A percentile compares a stretch with the other conserved stretches of the same genome.
Evolutionary conservation across 257 asterid species (phyloP).

Genomic region (Ophiorrhiza pumila): DNA sequence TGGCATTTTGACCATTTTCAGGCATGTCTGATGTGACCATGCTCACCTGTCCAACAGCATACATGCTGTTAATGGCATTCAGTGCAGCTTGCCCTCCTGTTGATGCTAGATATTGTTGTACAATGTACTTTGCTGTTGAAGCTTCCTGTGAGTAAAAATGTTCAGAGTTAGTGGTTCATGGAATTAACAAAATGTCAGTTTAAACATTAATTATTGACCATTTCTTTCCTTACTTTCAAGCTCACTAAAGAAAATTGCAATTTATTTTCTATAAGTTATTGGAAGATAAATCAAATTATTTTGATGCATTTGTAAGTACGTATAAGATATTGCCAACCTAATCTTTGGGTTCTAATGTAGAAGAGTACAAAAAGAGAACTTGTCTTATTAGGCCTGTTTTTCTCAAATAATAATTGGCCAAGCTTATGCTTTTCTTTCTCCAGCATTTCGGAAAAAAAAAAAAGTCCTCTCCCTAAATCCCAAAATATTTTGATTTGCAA

Average conservation of each 20-base stretch:
- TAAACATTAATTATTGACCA: neutral
- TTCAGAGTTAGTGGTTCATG: neutral
- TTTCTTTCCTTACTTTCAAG: neutral
- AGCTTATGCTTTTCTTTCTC: neutral
- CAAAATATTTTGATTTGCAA: neutral
- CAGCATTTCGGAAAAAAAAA: no score
- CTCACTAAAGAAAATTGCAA: neutral
- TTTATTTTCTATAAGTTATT: no score
- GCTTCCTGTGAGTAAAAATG: constrained; percentile 48
- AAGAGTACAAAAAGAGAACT: neutral
- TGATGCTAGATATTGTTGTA: constrained; percentile 90
- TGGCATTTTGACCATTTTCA: constrained; percentile 22
- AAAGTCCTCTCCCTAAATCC: neutral
- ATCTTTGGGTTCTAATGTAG: neutral
- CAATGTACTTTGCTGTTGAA: constrained; percentile 83
- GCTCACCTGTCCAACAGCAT: constrained; percentile 83
- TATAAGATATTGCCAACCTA: neutral
- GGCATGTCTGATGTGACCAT: constrained; percentile 48
- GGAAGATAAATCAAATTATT: neutral
- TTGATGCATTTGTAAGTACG: neutral
- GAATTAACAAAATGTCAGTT: neutral
- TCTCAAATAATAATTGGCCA: neutral
- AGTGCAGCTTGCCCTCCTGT: constrained; percentile 76
- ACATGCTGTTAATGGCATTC: constrained; percentile 63
- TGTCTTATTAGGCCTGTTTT: no score